Base-by-base conservation (phyloP, 148 eudicot genomes). In the Selenicereus undatus region DNA sequence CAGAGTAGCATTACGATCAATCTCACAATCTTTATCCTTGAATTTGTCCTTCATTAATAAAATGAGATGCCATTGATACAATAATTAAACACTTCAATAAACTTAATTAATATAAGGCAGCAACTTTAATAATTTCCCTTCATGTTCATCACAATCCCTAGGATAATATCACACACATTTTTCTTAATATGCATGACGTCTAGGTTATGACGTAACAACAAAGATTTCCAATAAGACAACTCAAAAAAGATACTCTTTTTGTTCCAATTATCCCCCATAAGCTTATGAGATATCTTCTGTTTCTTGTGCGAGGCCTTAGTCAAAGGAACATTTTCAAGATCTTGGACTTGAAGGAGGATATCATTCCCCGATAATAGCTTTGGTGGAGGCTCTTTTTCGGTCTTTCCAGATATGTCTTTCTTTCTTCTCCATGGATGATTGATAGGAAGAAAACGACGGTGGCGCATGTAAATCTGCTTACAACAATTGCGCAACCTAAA, bases 141-240 rank as follows among this genome's bases (percentile, higher is more conserved):
- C 16, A 29, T 69, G 13, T 21, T 35, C 71, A 77, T 58, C 14
- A 77, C 20, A n/a, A 71, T 77, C 22, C 50, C 71, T 1, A 77
- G 71, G 11, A 58, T 0, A n/a, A 9, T 77, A 77, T 77, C 79
- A 62, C 71, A 60, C 17, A 58, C 36, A 13, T 77, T 35, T 51
- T 51, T 51, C 18, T 51, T 17, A 51, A 51, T 11, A 16, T 51
- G 56, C 43, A 39, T 39, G 43, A 39, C 43, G 43, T 39, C 43
- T 39, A 39, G 43, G 43, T 39, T 39, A 39, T 39, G 43, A 39
- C 43, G 43, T 32, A 39, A 39, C 8, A 39, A 39, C 43, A 39
- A 39, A 39, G 43, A 39, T 5, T 39, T 39, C 43, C 43, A 39
- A 39, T 39, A 39, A 39, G 43, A 5, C 43, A 39, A 39, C 5